Base-by-base conservation (phyloP, 73 alveolate genomes). In the Stentor roeselii region DNA sequence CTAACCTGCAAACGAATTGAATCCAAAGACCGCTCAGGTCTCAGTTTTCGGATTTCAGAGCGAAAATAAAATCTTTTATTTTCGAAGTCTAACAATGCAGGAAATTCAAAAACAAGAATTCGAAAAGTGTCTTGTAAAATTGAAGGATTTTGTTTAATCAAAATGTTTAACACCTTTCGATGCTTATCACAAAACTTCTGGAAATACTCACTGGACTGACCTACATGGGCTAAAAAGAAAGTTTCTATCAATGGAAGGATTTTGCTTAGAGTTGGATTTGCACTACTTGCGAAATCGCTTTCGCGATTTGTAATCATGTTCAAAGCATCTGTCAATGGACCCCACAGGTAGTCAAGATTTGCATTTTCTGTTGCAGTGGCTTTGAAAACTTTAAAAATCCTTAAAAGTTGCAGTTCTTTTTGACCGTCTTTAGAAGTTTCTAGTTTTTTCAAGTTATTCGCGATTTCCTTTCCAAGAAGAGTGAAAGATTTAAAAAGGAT, bases 51-150 rank as follows among this genome's bases (percentile, higher is more conserved):
- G 76, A 93, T 61, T 86, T 93, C 96, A 35, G 89, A 82, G 88
- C 90, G 86, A 94, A 93, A 93, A 86, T 85, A 89, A 59, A 75
- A 60, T 50, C 96, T 87, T 90, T 92, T 93, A 86, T 93, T 93
- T 86, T 93, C 98, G 67, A 93, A 93, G 86, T 93, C 97, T 2
- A 90, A 76, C 15, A 90, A 31, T 42, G 39, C 36, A 6, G 96
- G 96, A 78, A 84, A 78, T 30, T 61, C 42, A 6, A 14, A 30
- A 14, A 61, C 82, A 11, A 61, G 27, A 14, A 14, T 30, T 6
- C 15, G 58, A 6, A 61, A 61, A 30, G 82, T 61, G 37, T 61
- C 82, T n/a, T 61, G 42, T 11, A 61, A 36, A n/a, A 61, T 6
- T 11, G 21, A 14, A 14, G 82, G 82, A 30, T 61, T 61, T 61